phyloP scores from a whole-genome alignment of 495 filamentous ascomycete genomes.

The Aspergillus asperescens region DNA sequence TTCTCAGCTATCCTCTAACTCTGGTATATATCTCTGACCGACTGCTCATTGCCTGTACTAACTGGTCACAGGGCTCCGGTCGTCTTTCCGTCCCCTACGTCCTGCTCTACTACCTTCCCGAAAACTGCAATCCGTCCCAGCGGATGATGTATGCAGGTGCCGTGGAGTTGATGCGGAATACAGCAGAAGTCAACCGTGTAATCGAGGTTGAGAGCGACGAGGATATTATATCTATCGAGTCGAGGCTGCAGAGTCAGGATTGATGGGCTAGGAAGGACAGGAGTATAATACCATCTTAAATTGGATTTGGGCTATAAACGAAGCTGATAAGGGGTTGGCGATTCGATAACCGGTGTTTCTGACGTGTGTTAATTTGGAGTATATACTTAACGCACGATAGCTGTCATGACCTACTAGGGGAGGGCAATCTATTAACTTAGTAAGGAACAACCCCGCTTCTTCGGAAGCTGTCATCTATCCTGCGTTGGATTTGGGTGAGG shows the following conservation, averaged over 20 bases:
- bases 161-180: conserved; percentile 90
- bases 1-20: conserved; percentile 85
- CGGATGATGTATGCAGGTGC: conserved; percentile 94
- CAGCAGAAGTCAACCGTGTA: conserved; percentile 74
- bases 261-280: neutral
- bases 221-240: conserved; percentile 69
- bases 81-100: conserved; percentile 76
- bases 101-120: conserved; percentile 86
- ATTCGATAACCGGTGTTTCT: neutral
- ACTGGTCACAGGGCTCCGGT: conserved; percentile 49
- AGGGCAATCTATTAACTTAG: too few species aligned
- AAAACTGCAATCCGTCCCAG: conserved; percentile 74
- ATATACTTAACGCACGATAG: too few species aligned
- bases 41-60: neutral
- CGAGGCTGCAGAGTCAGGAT: conserved; percentile 51
- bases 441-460: too few species aligned
- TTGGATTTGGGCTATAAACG: too few species aligned
- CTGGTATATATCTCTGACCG: conserved; percentile 48
- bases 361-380: neutral
- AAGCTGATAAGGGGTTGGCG: too few species aligned
- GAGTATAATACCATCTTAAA: neutral
- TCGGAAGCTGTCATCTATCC: too few species aligned
- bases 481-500: too few species aligned
- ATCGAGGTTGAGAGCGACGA: conserved; percentile 73
- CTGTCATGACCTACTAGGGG: too few species aligned